Evolutionary conservation across 257 asterid genomes (phyloP), one percentile per base, ranked within the genome.

Genomic region (Solanum clarkiae): DNA sequence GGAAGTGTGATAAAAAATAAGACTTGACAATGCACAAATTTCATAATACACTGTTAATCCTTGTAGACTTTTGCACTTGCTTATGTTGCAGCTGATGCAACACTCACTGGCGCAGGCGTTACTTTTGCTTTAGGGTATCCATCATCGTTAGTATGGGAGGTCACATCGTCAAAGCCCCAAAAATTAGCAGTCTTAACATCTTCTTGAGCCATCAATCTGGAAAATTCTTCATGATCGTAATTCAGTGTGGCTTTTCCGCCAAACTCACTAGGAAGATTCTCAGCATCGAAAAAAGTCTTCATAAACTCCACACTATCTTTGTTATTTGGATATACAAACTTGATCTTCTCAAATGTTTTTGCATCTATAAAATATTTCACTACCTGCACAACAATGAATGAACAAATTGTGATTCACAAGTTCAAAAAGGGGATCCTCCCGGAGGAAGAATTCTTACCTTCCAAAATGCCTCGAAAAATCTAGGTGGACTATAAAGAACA

Each of bases 201-300:
- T 65, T 94, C 98, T 65, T 89, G 88, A 1, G 81, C 75, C 99
- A 96, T 96, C 92, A 92, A 79, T 88, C 91, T 93, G 26, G 98
- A 94, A 83, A 94, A 96, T 57, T 94, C 98, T 84, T 93, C 93
- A 44, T 93, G 98, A 63, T 96, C 92, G 65, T 94, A 94, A 53
- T 89, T 69, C 74, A 96, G 89, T 11, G 97, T 92, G 40, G 89
- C 92, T 85, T 93, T 90, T 20, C 98, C 99, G 45, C 99, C 98
- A 72, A 94, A 96, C 89, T 96, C 99, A 6, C 90, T 91, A 0
- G 99, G 98, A 84, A 94, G 97, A 63, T 93, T 95, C 66, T 95
- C 94, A 9, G 90, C 16, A 86, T 95, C 94, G 24, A 95, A 95
- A 84, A 89, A 88, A 69, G 85, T 36, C 91, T 91, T 93, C 98